phyloP scores from a whole-genome alignment of 331 rosid species.

The Erythrophleum ivorense region DNA sequence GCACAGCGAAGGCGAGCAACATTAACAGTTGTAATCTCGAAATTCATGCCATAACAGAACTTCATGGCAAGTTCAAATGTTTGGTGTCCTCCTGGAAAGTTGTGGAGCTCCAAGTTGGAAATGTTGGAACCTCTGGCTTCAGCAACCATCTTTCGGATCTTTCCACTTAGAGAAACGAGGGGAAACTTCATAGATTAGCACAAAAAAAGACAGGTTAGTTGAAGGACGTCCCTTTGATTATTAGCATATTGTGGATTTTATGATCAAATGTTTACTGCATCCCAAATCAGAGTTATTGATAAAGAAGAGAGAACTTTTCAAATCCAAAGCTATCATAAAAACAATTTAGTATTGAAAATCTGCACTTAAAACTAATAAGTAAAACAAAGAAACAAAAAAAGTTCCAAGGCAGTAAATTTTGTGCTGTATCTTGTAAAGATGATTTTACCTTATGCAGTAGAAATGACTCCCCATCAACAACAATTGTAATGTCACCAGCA shows the following conservation, averaged over 20 bases:
- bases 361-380: not conserved
- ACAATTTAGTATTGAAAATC: slow-evolving; percentile 1
- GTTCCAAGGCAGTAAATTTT: not conserved
- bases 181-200: slow-evolving; percentile 70
- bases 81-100: slow-evolving; percentile 80
- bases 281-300: no score
- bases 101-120: slow-evolving; percentile 68
- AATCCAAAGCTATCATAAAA: slow-evolving; percentile 3
- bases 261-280: slow-evolving; percentile 3
- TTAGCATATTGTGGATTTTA: slow-evolving; percentile 24
- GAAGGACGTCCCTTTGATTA: not conserved
- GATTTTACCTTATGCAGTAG: slow-evolving; percentile 78
- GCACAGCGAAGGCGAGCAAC: slow-evolving; percentile 77
- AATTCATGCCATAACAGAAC: slow-evolving; percentile 86
- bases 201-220: slow-evolving; percentile 33
- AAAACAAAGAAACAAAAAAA: not conserved
- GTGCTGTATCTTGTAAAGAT: slow-evolving; percentile 8
- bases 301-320: not conserved
- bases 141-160: slow-evolving; percentile 83
- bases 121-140: slow-evolving; percentile 58
- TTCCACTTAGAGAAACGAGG: slow-evolving; percentile 81
- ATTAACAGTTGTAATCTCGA: slow-evolving; percentile 73
- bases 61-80: slow-evolving; percentile 89
- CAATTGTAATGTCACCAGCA: slow-evolving; percentile 87
- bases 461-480: slow-evolving; percentile 82